Conservation (phyloP, 2,329 filamentous ascomycete genomes). For the Chaetomiaceae sp. region DNA sequence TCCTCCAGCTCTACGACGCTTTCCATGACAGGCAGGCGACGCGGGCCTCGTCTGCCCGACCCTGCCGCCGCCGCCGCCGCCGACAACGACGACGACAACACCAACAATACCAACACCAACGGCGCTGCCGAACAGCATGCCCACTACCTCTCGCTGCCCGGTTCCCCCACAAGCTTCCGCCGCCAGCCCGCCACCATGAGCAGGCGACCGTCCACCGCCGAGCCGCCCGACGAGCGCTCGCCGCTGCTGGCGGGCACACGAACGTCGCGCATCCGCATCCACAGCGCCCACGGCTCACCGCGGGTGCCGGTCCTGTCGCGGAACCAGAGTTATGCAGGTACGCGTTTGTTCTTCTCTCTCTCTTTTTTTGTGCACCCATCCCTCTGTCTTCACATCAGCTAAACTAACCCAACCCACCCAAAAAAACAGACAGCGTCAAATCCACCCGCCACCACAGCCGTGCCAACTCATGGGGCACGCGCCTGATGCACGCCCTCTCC, state of each 20-base stretch:
- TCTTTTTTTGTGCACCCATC: too few relatives aligned
- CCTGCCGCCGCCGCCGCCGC: neutral
- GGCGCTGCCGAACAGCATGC: conserved; percentile 8
- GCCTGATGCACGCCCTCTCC: conserved; percentile 57
- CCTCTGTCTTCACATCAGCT: neutral
- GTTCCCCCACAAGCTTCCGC: conserved; percentile 29
- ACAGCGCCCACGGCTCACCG: conserved; percentile 25
- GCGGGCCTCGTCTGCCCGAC: conserved; percentile 23
- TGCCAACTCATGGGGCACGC: conserved; percentile 53
- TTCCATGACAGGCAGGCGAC: conserved; percentile 21
- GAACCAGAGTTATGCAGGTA: conserved; percentile 30
- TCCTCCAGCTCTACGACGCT: neutral
- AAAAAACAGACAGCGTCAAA: conserved; percentile 39
- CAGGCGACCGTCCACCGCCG: conserved; percentile 20
- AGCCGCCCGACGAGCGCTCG: conserved; percentile 31
- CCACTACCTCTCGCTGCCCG: conserved; percentile 28
- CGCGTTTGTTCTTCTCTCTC: neutral
- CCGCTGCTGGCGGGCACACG: conserved; percentile 26
- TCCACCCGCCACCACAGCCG: conserved; percentile 50
- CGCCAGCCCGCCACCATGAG: conserved; percentile 24
- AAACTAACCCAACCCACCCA: conserved; percentile 12
- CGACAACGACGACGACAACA: neutral
- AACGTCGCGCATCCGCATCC: conserved; percentile 26
- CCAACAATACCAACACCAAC: neutral
- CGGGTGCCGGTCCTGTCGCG: conserved; percentile 27